Base-by-base conservation (phyloP, 352 stramenopile genomes). In the Chrysophaeum taylorii region DNA sequence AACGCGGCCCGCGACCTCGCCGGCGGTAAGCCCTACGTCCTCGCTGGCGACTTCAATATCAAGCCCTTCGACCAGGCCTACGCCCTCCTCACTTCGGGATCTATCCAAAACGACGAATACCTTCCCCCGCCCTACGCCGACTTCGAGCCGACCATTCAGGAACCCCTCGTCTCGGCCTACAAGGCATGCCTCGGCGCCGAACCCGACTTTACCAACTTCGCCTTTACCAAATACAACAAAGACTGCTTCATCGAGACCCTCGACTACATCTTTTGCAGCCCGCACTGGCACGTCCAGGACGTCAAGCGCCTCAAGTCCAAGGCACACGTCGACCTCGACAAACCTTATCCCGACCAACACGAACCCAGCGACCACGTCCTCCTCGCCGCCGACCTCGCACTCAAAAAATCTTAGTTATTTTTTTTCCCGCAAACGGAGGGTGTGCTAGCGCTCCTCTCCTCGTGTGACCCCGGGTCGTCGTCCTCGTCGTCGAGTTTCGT, bases 1-100 rank as follows among this genome's bases (percentile, higher is more conserved):
- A 75, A 73, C 16, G 69, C 75, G 31, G 64, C 79, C 18, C 73
- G 84, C 70, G 63, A 70, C 29, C 67, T 87, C 66, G 77, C 75
- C 25, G 45, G 39, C 5, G 71, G 41, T 33, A 61, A 83, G 39
- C 83, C 85, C 0, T 84, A 83, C 43, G 80, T 92, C 48, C 64
- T 91, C 41, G 81, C 79, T 27, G 87, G 87, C n/a, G 87, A 94
- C 74, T 94, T 87, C 67, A 94, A 94, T 71, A 84, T 94, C 43
- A 87, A 85, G 45, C 86, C 86, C 16, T 70, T 79, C 52, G 83
- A 78, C 37, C 43, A 83, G 25, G 75, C 78, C 29, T 94, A 94
- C 73, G 68, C 80, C 69, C 72, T 92, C 0, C 54, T 92, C 14
- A 91, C 84, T n/a, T 81, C 78, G 0, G 85, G 85, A 48, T 62